phyloP scores from a whole-genome alignment of 78 protist genomes.

The Capsaspora owczarzaki region DNA sequence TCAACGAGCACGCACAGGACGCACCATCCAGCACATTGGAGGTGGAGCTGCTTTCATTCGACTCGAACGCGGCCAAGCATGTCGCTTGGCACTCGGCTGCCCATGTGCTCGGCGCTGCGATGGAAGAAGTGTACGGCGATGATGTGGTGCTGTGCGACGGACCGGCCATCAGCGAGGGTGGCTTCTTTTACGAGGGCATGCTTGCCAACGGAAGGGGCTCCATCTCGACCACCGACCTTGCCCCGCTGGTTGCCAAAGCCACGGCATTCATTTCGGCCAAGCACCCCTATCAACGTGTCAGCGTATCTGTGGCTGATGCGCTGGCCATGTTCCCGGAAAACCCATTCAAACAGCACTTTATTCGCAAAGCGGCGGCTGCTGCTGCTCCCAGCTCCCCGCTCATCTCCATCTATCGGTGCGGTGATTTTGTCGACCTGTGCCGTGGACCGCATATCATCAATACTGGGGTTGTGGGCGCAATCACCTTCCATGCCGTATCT shows the following conservation, averaged over 20 bases:
- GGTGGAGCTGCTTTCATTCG: background rate
- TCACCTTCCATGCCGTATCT: constrained; percentile 5
- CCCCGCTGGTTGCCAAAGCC: background rate
- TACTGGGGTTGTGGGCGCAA: constrained; percentile 63
- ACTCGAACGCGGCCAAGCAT: background rate
- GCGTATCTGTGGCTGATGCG: constrained; percentile 65
- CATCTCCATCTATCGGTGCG: constrained; percentile 90
- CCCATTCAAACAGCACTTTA: constrained; percentile 73
- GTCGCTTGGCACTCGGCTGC: constrained; percentile 96
- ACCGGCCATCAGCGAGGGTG: constrained; percentile 75
- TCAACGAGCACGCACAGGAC: too few species aligned
- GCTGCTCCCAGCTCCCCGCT: constrained; percentile 4
- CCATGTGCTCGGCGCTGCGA: constrained; percentile 90
- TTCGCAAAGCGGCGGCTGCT: constrained; percentile 34
- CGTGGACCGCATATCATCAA: constrained; percentile 97
- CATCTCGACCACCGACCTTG: background rate
- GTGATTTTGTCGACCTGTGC: constrained; percentile 95
- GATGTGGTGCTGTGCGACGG: constrained; percentile 63
- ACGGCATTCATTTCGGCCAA: constrained; percentile 7
- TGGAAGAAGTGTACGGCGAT: constrained; percentile 68
- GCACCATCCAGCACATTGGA: background rate
- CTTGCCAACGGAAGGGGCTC: background rate
- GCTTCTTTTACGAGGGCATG: constrained; percentile 79
- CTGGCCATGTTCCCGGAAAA: constrained; percentile 79
- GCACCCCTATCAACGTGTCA: constrained; percentile 80